Evolutionary conservation across 768 basidiomycete genomes (phyloP).

Genomic region (Pulveroboletus sp.): DNA sequence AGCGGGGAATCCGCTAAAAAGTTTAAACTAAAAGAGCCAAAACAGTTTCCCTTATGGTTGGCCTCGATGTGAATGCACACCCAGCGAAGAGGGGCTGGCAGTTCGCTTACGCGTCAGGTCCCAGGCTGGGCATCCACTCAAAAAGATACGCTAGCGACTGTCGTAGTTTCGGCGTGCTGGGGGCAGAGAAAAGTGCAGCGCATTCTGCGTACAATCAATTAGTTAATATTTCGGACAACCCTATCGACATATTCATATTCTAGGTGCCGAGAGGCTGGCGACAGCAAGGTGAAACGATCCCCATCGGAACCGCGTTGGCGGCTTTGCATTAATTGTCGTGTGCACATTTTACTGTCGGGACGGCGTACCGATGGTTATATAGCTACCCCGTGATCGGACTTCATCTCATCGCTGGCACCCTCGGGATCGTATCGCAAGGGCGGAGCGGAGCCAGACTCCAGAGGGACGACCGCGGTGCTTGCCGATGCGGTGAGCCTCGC

Average conservation of each 20-base stretch:
- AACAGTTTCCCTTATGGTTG: conserved; percentile 22
- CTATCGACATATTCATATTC: neutral
- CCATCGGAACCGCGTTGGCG: conserved; percentile 6
- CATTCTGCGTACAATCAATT: neutral
- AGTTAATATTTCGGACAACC: neutral
- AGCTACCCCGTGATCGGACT: conserved; percentile 3
- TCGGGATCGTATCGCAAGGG: neutral
- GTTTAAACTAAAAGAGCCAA: conserved; percentile 35
- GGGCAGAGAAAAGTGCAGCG: too few species aligned
- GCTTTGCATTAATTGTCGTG: conserved; percentile 10
- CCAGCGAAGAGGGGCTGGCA: conserved; percentile 14
- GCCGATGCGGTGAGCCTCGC: conserved; percentile 2
- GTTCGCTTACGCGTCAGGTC: neutral
- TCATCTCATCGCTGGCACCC: conserved; percentile 1
- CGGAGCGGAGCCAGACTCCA: conserved; percentile 14
- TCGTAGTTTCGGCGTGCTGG: neutral
- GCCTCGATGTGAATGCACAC: conserved; percentile 15
- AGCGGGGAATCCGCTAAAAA: conserved; percentile 28
- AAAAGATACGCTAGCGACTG: neutral
- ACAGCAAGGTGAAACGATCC: conserved; percentile 21
- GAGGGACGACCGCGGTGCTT: conserved; percentile 1
- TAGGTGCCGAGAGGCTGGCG: conserved; percentile 7
- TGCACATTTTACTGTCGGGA: conserved; percentile 17
- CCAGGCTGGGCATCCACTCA: too few species aligned
- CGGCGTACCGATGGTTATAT: conserved; percentile 20